These are phyloP conservation scores for Euryodendron excelsum DNA, from an alignment of 148 eudicot genomes.

Conservation along the genomic window DNA sequence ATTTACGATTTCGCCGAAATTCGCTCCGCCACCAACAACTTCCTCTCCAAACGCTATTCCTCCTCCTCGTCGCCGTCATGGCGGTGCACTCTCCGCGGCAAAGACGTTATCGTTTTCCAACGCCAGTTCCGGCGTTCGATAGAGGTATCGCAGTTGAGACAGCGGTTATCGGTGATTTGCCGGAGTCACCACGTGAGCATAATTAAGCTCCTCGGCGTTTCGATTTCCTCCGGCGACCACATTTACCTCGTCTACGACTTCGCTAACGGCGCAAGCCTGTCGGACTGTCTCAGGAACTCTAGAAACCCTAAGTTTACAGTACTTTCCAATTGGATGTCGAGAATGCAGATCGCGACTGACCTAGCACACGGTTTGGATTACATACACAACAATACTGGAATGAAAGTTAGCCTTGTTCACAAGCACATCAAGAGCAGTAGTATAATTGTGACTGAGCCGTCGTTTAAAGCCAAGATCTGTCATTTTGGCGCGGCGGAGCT, in stretches of 20 bases:
- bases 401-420: slow-evolving; percentile 48
- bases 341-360: slow-evolving; percentile 67
- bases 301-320: slow-evolving; percentile 59
- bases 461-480: slow-evolving; percentile 63
- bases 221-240: slow-evolving; percentile 52
- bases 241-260: slow-evolving; percentile 65
- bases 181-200: slow-evolving; percentile 57
- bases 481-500: slow-evolving; percentile 82
- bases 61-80: slow-evolving; percentile 51
- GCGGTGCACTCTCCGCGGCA: slow-evolving; percentile 50
- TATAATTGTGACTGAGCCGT: slow-evolving; percentile 55
- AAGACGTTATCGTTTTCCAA: slow-evolving; percentile 61
- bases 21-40: slow-evolving; percentile 81
- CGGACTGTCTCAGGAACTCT: slow-evolving; percentile 43
- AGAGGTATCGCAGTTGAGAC: slow-evolving; percentile 7
- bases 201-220: slow-evolving; percentile 61
- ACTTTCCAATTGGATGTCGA: slow-evolving; percentile 67
- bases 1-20: slow-evolving; percentile 74
- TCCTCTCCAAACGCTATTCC: slow-evolving; percentile 50
- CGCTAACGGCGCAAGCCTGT: slow-evolving; percentile 41
- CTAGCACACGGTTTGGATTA: slow-evolving; percentile 75
- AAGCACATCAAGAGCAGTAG: slow-evolving; percentile 73
- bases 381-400: slow-evolving; percentile 65
- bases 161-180: slow-evolving; percentile 40
- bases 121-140: slow-evolving; percentile 37